Percentiles rank a stretch among this genome's conserved stretches.
These are phyloP conservation scores for Nyssa sinensis DNA, from an alignment of 148 eudicot species.

Conservation along the genomic window DNA sequence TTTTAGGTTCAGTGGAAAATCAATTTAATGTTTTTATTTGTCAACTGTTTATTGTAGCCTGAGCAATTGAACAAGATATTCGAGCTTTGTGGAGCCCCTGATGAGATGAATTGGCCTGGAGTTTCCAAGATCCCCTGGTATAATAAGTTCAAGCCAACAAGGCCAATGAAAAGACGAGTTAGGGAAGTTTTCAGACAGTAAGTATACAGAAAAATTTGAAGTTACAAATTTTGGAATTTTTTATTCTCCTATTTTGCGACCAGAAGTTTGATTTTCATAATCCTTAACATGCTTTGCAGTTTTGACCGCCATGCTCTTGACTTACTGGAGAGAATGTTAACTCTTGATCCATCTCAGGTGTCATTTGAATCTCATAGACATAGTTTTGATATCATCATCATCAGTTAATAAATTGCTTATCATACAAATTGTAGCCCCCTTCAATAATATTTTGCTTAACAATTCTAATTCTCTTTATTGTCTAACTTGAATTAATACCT, in stretches of 20 bases:
- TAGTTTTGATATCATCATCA: background rate
- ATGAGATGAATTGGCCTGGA: slow-evolving; percentile 78
- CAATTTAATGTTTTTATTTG: slow-evolving; percentile 1
- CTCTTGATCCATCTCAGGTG: slow-evolving; percentile 85
- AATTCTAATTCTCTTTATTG: background rate
- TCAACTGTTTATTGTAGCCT: slow-evolving; percentile 39
- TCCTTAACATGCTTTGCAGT: slow-evolving; percentile 27
- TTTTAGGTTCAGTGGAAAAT: background rate
- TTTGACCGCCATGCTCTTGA: slow-evolving; percentile 80
- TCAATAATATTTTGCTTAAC: background rate
- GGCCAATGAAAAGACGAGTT: slow-evolving; percentile 61
- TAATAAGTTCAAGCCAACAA: slow-evolving; percentile 70
- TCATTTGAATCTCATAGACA: background rate
- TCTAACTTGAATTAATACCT: background rate
- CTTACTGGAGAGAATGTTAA: slow-evolving; percentile 74
- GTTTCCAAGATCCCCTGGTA: slow-evolving; percentile 77
- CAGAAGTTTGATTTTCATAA: slow-evolving; percentile 4
- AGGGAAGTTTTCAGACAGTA: slow-evolving; percentile 72
- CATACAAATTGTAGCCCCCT: background rate
- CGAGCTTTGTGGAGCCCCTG: slow-evolving; percentile 83
- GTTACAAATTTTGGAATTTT: background rate
- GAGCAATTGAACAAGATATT: slow-evolving; percentile 79
- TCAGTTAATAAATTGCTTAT: background rate
- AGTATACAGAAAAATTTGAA: slow-evolving; percentile 24
- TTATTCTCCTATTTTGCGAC: slow-evolving; percentile 2